These are phyloP conservation scores for Coniella lustricola DNA, from an alignment of 2,329 filamentous ascomycete species.

Conservation along the genomic window DNA sequence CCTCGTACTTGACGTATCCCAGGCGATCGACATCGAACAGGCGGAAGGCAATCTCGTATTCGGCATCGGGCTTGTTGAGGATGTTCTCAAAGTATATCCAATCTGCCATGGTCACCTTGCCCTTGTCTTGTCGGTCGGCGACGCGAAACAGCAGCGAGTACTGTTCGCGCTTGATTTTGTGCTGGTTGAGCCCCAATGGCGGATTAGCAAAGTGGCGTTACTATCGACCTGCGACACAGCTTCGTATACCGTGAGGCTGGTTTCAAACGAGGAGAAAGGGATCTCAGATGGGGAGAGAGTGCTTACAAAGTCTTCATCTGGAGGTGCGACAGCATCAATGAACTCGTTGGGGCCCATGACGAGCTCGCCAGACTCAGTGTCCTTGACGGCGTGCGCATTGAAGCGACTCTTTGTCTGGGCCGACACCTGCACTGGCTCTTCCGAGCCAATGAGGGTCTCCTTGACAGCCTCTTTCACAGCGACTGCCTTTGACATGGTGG, in stretches of 20 bases:
- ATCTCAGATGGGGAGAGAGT: constrained; percentile 11
- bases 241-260: too few species aligned
- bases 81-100: constrained; percentile 94
- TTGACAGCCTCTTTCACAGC: constrained; percentile 66
- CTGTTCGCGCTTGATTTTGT: constrained; percentile 95
- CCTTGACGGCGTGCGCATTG: constrained; percentile 65
- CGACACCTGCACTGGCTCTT: constrained; percentile 56
- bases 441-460: constrained; percentile 65
- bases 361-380: constrained; percentile 67
- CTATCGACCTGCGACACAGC: too few species aligned
- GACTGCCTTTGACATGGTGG: constrained; percentile 36
- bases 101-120: constrained; percentile 72
- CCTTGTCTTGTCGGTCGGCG: constrained; percentile 70
- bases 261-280: background rate
- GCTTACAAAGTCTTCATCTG: constrained; percentile 85
- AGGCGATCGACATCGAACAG: constrained; percentile 84
- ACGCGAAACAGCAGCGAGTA: constrained; percentile 90
- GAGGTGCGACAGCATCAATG: constrained; percentile 80
- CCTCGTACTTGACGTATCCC: constrained; percentile 81
- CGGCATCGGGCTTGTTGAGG: constrained; percentile 86
- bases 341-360: constrained; percentile 84
- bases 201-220: too few species aligned
- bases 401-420: constrained; percentile 72
- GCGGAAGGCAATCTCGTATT: constrained; percentile 98
- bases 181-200: constrained; percentile 43